phyloP scores from a whole-genome alignment of 2,329 filamentous ascomycete species.

The Nigrograna mackinnonii region DNA sequence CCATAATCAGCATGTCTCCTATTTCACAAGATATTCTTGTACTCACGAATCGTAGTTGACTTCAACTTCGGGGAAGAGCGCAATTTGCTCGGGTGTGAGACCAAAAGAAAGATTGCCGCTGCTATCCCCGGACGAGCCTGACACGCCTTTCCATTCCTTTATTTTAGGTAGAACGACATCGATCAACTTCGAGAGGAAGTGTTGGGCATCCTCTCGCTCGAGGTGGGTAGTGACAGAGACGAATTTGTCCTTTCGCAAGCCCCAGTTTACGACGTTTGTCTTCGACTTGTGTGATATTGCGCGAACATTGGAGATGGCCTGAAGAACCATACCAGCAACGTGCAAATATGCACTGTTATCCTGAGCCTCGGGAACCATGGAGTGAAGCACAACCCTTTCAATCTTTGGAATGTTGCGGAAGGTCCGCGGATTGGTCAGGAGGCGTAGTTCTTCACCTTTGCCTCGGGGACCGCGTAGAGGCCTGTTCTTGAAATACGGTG shows the following conservation, averaged over 20 bases:
- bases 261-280: slow-evolving; percentile 74
- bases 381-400: slow-evolving; percentile 78
- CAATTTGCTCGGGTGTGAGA: slow-evolving; percentile 73
- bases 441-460: slow-evolving; percentile 63
- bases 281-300: slow-evolving; percentile 71
- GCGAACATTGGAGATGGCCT: slow-evolving; percentile 81
- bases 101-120: slow-evolving; percentile 88
- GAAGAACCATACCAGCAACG: slow-evolving; percentile 80
- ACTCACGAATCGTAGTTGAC: slow-evolving; percentile 89
- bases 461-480: slow-evolving; percentile 84
- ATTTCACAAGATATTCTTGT: neutral
- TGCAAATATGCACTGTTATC: slow-evolving; percentile 76
- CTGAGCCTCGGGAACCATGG: slow-evolving; percentile 68
- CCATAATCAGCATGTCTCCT: slow-evolving; percentile 35
- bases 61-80: slow-evolving; percentile 90
- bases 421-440: slow-evolving; percentile 68
- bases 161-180: slow-evolving; percentile 91
- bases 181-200: slow-evolving; percentile 88
- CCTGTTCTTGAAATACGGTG: slow-evolving; percentile 92
- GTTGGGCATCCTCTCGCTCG: slow-evolving; percentile 77
- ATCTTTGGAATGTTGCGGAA: slow-evolving; percentile 88
- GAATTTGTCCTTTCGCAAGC: slow-evolving; percentile 70
- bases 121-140: slow-evolving; percentile 77
- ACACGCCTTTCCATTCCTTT: slow-evolving; percentile 91
- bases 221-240: slow-evolving; percentile 79